Evolutionary conservation across 169 alveolate genomes (phyloP).

Genomic region (Eimeria praecox): DNA sequence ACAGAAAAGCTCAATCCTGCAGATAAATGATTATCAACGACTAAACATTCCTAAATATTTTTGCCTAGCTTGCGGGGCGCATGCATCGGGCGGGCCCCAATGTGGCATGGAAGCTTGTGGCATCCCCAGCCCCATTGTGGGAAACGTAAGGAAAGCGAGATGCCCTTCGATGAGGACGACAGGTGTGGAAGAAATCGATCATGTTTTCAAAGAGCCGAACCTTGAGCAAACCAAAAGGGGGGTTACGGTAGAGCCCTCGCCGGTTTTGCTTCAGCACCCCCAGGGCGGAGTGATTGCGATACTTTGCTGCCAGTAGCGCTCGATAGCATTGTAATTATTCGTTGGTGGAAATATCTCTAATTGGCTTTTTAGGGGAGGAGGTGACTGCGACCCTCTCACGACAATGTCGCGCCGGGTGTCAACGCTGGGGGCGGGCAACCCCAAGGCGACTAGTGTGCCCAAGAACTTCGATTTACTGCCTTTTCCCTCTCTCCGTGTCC

Average conservation of each 20-base stretch:
- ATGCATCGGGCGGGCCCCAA: constrained; percentile 11
- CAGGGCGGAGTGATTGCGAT: background rate
- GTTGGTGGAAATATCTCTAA: background rate
- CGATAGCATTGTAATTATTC: background rate
- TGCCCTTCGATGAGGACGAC: background rate
- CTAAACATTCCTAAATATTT: background rate
- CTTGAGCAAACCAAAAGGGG: background rate
- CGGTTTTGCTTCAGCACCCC: background rate
- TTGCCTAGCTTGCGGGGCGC: constrained; percentile 39
- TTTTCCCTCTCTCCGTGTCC: constrained; percentile 89
- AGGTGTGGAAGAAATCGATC: background rate
- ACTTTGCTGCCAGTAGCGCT: background rate
- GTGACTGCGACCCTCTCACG: background rate
- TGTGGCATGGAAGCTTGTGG: background rate
- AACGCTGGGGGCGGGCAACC: constrained; percentile 23
- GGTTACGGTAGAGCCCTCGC: background rate
- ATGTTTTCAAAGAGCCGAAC: background rate
- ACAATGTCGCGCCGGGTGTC: constrained; percentile 70
- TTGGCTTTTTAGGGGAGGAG: background rate
- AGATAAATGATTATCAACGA: background rate
- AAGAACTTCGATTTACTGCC: constrained; percentile 90
- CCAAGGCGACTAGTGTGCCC: constrained; percentile 81
- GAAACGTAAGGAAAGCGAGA: background rate
- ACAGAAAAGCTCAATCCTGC: background rate
- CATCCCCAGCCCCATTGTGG: constrained; percentile 24